Conservation (phyloP, 2,329 filamentous ascomycete species). For the Aspergillus neoniger region DNA sequence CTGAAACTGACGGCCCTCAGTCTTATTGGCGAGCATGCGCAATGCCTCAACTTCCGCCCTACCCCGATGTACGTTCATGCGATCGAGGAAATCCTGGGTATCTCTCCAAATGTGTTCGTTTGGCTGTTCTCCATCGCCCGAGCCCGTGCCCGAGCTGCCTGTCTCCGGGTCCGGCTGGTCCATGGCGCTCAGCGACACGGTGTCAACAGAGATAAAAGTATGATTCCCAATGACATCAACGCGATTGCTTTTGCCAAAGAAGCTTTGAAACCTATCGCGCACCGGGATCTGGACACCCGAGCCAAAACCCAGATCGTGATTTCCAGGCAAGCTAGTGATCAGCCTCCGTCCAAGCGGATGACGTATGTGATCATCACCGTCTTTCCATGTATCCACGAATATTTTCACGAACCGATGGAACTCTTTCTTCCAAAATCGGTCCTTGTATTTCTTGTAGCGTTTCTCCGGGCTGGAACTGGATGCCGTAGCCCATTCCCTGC, state of each 20-base stretch:
- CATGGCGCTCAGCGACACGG: constrained; percentile 80
- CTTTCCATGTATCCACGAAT: constrained; percentile 71
- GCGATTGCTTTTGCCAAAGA: constrained; percentile 87
- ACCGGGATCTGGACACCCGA: constrained; percentile 78
- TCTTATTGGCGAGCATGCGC: constrained; percentile 62
- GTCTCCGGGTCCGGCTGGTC: constrained; percentile 55
- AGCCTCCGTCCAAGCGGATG: constrained; percentile 72
- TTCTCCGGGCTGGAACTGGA: constrained; percentile 62
- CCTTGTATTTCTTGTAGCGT: constrained; percentile 74
- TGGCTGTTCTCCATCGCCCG: constrained; percentile 54
- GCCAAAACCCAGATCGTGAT: constrained; percentile 93
- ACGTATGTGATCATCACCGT: constrained; percentile 56
- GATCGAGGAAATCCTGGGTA: constrained; percentile 72
- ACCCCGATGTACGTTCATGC: constrained; percentile 64
- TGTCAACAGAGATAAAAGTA: constrained; percentile 88
- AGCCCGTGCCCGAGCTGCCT: constrained; percentile 49
- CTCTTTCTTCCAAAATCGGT: constrained; percentile 82
- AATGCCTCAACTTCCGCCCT: constrained; percentile 71
- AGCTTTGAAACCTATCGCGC: constrained; percentile 78
- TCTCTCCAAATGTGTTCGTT: constrained; percentile 70
- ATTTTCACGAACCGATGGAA: constrained; percentile 84
- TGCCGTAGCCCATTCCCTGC: constrained; percentile 85
- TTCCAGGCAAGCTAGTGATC: constrained; percentile 84
- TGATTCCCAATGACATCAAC: constrained; percentile 94
- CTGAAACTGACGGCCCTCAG: constrained; percentile 56